Conservation (phyloP, 2,329 filamentous ascomycete genomes). For the Calonectria pseudoturangicola region DNA sequence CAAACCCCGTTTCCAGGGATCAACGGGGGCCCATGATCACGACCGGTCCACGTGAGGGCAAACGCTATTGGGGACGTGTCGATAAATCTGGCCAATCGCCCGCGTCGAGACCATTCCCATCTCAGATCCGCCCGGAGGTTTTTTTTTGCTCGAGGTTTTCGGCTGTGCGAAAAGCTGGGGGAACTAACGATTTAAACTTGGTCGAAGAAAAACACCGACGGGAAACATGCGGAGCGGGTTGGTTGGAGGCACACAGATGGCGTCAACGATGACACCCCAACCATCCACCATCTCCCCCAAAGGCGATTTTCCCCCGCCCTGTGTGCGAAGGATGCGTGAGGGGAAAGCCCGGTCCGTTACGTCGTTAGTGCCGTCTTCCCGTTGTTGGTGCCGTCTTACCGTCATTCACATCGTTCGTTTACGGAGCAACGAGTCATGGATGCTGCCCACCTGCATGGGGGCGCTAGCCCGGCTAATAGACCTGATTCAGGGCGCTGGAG, state of each 20-base stretch:
- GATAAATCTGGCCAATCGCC: conserved; percentile 18
- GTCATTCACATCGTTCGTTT: neutral
- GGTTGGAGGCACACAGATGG: neutral
- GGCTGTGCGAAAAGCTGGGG: neutral
- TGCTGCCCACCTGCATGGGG: conserved; percentile 1
- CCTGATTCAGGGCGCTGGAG: conserved; percentile 1
- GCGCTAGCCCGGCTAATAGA: conserved; percentile 15
- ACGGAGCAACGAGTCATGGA: conserved; percentile 10
- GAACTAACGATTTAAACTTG: neutral
- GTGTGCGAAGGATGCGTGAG: conserved; percentile 3
- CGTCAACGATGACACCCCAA: conserved; percentile 19
- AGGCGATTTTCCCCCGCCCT: conserved; percentile 13
- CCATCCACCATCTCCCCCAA: conserved; percentile 12
- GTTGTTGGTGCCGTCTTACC: neutral
- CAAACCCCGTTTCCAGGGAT: neutral
- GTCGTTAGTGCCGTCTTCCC: neutral
- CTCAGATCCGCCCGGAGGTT: conserved; percentile 7
- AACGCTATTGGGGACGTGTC: conserved; percentile 5
- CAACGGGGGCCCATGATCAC: neutral
- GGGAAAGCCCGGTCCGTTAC: neutral
- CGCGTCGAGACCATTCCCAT: conserved; percentile 20
- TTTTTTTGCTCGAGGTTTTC: neutral
- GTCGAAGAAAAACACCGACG: too few relatives aligned
- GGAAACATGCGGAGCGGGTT: neutral
- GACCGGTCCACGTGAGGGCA: neutral